Percentiles rank a stretch among this genome's conserved stretches.
Conservation (phyloP, 306 rosid genomes). For the Boehmeria nivea region DNA sequence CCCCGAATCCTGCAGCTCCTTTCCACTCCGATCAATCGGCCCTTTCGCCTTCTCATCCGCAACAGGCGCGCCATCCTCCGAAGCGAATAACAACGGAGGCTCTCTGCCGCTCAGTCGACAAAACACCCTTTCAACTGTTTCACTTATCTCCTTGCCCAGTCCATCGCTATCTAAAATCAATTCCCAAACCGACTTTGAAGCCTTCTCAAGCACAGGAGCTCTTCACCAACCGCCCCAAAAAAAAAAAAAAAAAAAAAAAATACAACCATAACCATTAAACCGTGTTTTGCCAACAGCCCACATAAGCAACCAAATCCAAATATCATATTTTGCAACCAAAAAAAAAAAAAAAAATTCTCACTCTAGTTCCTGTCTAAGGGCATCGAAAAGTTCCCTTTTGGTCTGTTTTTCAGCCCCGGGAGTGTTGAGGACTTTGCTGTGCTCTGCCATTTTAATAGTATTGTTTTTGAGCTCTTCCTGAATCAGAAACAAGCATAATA, state of each 20-base stretch:
- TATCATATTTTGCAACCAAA: background rate
- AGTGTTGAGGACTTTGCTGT: constrained; percentile 86
- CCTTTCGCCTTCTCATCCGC: constrained; percentile 56
- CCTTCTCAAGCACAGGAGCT: constrained; percentile 85
- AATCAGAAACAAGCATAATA: background rate
- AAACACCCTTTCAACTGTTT: constrained; percentile 79
- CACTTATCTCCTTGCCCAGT: constrained; percentile 80
- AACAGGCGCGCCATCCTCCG: constrained; percentile 14
- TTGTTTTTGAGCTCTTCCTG: constrained; percentile 89
- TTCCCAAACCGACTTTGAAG: constrained; percentile 97
- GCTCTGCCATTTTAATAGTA: constrained; percentile 90
- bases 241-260: background rate
- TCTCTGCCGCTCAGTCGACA: constrained; percentile 84
- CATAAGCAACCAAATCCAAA: too few relatives aligned
- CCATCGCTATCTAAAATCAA: constrained; percentile 72
- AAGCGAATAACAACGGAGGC: constrained; percentile 73
- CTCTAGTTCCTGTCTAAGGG: constrained; percentile 86
- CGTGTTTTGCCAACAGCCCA: too few relatives aligned
- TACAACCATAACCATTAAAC: too few relatives aligned
- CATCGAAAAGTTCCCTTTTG: constrained; percentile 85
- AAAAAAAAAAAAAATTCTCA: constrained; percentile 25
- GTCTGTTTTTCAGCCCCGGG: constrained; percentile 97
- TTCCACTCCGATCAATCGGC: constrained; percentile 32
- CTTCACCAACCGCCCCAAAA: constrained; percentile 34
- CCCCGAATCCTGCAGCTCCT: constrained; percentile 30